A percentile compares a stretch with the other conserved stretches of the same genome.
phyloP scores from a whole-genome alignment of 495 filamentous ascomycete genomes.

The Penicillium angulare region DNA sequence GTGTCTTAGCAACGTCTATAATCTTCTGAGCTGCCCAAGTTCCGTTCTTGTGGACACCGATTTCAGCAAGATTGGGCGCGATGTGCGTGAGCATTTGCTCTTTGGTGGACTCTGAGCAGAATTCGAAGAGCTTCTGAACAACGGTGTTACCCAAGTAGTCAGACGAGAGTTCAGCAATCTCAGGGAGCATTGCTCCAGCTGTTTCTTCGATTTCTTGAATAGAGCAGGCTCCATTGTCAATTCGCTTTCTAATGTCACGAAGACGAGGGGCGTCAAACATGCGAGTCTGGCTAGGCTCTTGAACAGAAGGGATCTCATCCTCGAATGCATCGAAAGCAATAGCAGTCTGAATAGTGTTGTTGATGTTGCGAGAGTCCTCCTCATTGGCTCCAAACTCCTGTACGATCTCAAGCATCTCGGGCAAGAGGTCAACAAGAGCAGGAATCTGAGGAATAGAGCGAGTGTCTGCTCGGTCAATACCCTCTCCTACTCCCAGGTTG shows the following conservation, averaged over 20 bases:
- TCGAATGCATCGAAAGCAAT: constrained; percentile 70
- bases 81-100: constrained; percentile 90
- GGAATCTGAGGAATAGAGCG: constrained; percentile 64
- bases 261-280: constrained; percentile 94
- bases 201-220: constrained; percentile 88
- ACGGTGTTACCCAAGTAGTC: constrained; percentile 98
- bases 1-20: constrained; percentile 88
- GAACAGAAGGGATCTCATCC: constrained; percentile 83
- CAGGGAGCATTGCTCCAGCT: constrained; percentile 87
- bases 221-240: constrained; percentile 88
- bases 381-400: constrained; percentile 82
- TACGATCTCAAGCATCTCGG: constrained; percentile 84
- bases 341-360: constrained; percentile 67
- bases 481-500: constrained; percentile 29
- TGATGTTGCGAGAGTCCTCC: constrained; percentile 75
- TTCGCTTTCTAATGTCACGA: constrained; percentile 93
- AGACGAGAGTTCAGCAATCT: constrained; percentile 90
- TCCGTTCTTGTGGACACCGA: constrained; percentile 97
- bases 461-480: constrained; percentile 36
- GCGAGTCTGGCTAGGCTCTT: constrained; percentile 85
- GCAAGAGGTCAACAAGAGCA: constrained; percentile 68
- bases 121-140: constrained; percentile 98
- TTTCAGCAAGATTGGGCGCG: constrained; percentile 88
- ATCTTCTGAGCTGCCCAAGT: constrained; percentile 99
- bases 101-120: constrained; percentile 84